Percentiles rank a stretch among this genome's conserved stretches.
Evolutionary conservation across 257 asterid genomes (phyloP).

Genomic region (Solanum appendiculatum): DNA sequence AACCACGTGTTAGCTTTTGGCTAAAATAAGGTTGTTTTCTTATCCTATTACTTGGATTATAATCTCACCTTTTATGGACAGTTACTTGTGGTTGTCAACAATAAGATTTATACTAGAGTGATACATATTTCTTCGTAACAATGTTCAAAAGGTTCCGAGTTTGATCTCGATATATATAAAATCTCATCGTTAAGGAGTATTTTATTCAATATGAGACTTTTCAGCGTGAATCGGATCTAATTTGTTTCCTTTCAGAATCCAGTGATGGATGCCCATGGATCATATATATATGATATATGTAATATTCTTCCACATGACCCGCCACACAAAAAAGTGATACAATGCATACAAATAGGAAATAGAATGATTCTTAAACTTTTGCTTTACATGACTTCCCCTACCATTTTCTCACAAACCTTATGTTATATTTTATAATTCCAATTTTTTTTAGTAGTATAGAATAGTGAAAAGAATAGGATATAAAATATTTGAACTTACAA

Average conservation of each 20-base stretch:
- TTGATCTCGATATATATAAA: not conserved
- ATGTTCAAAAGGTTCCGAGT: rapidly evolving
- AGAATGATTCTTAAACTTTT: conserved; percentile 15
- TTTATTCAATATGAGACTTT: not conserved
- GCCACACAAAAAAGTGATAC: not conserved
- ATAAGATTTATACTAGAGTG: not conserved
- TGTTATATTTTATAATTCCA: not conserved
- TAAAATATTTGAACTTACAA: not conserved
- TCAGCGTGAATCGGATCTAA: rapidly evolving
- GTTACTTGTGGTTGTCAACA: not conserved
- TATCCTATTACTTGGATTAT: not conserved
- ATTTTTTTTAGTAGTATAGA: no score
- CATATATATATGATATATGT: not conserved
- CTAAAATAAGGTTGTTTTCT: not conserved
- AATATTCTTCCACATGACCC: conserved; percentile 7
- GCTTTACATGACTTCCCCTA: not conserved
- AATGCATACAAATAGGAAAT: conserved; percentile 10
- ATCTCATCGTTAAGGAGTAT: not conserved
- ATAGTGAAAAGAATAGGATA: not conserved
- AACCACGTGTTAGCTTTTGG: not conserved
- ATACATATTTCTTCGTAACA: not conserved
- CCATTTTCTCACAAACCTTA: not conserved
- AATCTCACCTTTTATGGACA: not conserved
- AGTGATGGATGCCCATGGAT: not conserved
- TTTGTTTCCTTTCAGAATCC: not conserved